These are phyloP conservation scores for Calocera cornea DNA, from an alignment of 768 basidiomycete species.

Conservation along the genomic window DNA sequence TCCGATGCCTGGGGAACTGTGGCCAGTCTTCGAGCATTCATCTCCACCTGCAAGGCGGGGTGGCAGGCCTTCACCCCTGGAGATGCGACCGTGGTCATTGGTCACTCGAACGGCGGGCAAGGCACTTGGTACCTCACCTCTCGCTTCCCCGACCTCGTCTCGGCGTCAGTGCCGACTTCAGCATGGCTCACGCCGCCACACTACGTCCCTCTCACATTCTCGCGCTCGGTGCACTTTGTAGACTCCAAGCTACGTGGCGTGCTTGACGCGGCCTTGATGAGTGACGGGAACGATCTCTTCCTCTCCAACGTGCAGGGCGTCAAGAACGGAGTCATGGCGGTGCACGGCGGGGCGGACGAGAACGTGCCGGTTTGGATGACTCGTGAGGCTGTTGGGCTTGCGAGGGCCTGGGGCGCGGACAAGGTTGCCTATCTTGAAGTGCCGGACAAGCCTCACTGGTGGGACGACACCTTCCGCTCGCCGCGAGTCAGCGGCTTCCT, in stretches of 20 bases:
- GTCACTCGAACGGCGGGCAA: conserved; percentile 90
- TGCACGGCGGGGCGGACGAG: conserved; percentile 70
- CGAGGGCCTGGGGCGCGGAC: conserved; percentile 44
- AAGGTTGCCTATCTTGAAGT: conserved; percentile 50
- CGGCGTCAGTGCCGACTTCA: conserved; percentile 56
- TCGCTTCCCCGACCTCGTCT: conserved; percentile 55
- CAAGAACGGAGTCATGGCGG: conserved; percentile 51
- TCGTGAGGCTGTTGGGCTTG: conserved; percentile 44
- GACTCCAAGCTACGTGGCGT: conserved; percentile 63
- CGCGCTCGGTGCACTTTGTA: conserved; percentile 60
- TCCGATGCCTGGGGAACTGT: conserved; percentile 53
- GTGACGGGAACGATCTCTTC: conserved; percentile 81
- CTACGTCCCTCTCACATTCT: conserved; percentile 62
- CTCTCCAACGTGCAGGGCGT: conserved; percentile 49
- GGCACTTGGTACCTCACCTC: conserved; percentile 71
- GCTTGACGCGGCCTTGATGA: conserved; percentile 57
- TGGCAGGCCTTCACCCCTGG: conserved; percentile 23
- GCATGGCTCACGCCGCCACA: conserved; percentile 79
- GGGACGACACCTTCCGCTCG: conserved; percentile 43
- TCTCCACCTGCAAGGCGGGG: conserved; percentile 32
- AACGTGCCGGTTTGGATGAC: conserved; percentile 85
- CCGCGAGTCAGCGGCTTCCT: conserved; percentile 44
- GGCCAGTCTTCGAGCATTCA: conserved; percentile 39
- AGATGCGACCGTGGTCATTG: conserved; percentile 44
- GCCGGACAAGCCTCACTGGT: conserved; percentile 55